Evolutionary conservation across 768 basidiomycete genomes (phyloP).

Genomic region (Amyloporia xantha): DNA sequence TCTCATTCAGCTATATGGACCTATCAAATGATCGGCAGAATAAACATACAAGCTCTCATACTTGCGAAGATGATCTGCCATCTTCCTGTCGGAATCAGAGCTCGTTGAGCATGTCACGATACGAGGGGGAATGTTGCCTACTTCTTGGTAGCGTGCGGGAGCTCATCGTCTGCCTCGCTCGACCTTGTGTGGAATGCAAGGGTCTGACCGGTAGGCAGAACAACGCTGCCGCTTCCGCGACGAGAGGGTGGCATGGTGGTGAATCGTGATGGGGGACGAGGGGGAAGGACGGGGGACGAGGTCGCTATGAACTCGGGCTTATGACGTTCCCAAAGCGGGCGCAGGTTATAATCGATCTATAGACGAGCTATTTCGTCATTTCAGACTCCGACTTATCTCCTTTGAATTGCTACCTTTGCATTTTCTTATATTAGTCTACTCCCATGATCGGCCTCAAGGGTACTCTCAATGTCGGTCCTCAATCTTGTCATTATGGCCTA

Average conservation of each 20-base stretch:
- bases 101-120: slow-evolving; percentile 10
- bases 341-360: slow-evolving; percentile 4
- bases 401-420: neutral
- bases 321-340: slow-evolving; percentile 5
- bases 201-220: slow-evolving; percentile 68
- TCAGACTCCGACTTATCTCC: slow-evolving; percentile 1
- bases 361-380: neutral
- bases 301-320: neutral
- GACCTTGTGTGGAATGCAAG: slow-evolving; percentile 85
- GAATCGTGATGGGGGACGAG: slow-evolving; percentile 1
- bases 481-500: neutral
- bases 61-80: slow-evolving; percentile 90
- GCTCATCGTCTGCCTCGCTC: slow-evolving; percentile 70
- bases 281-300: neutral
- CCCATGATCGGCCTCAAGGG: slow-evolving; percentile 93
- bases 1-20: neutral
- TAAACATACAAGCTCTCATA: slow-evolving; percentile 74
- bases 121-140: slow-evolving; percentile 28
- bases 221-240: slow-evolving; percentile 71
- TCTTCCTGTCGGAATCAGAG: slow-evolving; percentile 50
- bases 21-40: neutral
- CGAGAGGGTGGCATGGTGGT: slow-evolving; percentile 57
- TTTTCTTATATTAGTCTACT: neutral
- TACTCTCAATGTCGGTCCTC: slow-evolving; percentile 66
- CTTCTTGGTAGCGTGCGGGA: slow-evolving; percentile 94